Percentiles rank a stretch among this genome's conserved stretches.
These are phyloP conservation scores for Hysterangium stoloniferum DNA, from an alignment of 768 basidiomycete genomes.

Conservation along the genomic window DNA sequence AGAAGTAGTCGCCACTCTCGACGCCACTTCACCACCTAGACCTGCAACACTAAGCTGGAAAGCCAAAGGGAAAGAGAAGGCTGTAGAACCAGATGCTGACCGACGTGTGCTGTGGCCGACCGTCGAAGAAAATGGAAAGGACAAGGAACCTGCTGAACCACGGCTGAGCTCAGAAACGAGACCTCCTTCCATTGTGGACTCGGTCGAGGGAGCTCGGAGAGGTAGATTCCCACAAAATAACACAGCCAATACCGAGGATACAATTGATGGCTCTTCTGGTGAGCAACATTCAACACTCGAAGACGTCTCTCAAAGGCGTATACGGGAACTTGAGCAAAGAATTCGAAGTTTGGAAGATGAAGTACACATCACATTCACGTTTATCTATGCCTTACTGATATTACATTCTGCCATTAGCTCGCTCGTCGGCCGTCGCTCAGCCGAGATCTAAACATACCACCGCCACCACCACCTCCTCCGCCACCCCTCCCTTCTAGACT, in stretches of 20 bases:
- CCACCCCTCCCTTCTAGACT: constrained; percentile 17
- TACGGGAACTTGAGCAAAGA: constrained; percentile 28
- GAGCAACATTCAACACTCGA: neutral
- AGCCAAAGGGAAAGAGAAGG: constrained; percentile 6
- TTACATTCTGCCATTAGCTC: constrained; percentile 29
- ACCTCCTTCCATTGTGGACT: neutral
- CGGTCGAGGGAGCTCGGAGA: neutral
- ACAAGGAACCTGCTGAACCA: neutral
- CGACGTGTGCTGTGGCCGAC: neutral
- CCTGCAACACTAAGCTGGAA: neutral
- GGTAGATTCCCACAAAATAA: neutral
- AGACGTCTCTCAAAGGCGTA: constrained; percentile 1
- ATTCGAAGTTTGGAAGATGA: constrained; percentile 63
- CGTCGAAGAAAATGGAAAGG: neutral
- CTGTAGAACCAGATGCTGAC: neutral
- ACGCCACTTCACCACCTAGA: neutral
- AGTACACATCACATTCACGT: constrained; percentile 35
- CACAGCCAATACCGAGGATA: neutral
- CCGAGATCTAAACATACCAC: constrained; percentile 25
- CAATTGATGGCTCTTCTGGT: neutral
- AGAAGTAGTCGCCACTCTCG: neutral
- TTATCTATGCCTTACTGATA: neutral
- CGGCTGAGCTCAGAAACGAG: neutral
- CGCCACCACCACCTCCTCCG: constrained; percentile 33
- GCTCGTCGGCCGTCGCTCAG: constrained; percentile 29